phyloP scores from a whole-genome alignment of 2,329 filamentous ascomycete species.

The Xylaria arbuscula region DNA sequence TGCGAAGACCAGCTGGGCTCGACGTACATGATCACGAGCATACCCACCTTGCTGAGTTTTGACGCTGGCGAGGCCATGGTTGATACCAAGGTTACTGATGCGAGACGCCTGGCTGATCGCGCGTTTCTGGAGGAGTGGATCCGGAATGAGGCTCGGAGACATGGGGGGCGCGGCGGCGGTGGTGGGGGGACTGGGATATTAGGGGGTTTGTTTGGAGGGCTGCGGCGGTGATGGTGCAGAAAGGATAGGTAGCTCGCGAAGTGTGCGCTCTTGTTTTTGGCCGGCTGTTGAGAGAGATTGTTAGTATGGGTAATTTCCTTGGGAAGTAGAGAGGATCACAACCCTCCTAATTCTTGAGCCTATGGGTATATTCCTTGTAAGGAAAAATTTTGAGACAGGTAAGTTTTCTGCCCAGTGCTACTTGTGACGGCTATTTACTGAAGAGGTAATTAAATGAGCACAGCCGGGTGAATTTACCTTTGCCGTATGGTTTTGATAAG shows the following conservation, averaged over 20 bases:
- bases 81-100: constrained; percentile 62
- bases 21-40: constrained; percentile 67
- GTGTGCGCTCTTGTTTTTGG: background rate
- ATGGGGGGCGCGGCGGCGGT: constrained; percentile 58
- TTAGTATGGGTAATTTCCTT: background rate
- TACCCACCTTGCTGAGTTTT: constrained; percentile 69
- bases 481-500: background rate
- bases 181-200: constrained; percentile 46
- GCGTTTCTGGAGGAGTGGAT: constrained; percentile 67
- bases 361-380: background rate
- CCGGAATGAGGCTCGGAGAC: constrained; percentile 60
- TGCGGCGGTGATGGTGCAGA: constrained; percentile 42
- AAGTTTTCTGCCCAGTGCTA: background rate
- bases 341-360: too few relatives aligned
- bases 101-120: constrained; percentile 59
- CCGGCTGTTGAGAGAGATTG: too few relatives aligned
- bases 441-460: background rate
- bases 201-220: constrained; percentile 49
- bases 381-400: background rate
- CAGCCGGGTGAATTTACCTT: background rate
- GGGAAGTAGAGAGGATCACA: background rate
- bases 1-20: constrained; percentile 56
- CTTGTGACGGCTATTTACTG: background rate
- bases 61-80: constrained; percentile 65
- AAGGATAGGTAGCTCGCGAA: background rate